Evolutionary conservation across 495 filamentous ascomycete species (phyloP), one percentile per base, ranked within the genome.

Genomic region (Aspergillus nanangensis): DNA sequence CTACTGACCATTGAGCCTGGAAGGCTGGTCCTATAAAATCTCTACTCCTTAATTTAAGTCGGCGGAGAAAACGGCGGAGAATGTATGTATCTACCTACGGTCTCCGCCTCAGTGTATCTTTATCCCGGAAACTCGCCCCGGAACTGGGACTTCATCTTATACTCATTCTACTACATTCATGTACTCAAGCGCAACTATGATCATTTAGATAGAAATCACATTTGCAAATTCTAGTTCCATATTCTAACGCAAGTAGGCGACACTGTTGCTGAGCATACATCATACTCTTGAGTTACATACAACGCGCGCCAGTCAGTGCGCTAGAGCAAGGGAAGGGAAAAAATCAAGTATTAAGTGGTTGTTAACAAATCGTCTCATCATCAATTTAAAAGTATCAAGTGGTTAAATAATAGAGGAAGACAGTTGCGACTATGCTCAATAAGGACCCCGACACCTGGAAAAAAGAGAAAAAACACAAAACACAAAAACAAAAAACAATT

Each of bases 1-100:
- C 76, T 90, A 18, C 66, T 98, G 54, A 92, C 93, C 66, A 76
- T 72, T 36, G 86, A 95, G 66, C 90, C 93, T 13, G 90, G 83
- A 14, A 74, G 83, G 41, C 66, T 97, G 38, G 81, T 97, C 37
- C 67, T 72, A 51, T 78, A 69, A 62, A 63, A 48, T 39, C 47
- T 31, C 20, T 25, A 47, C 17, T 22, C 36, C 44, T 11, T 21
- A 38, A 10, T 45, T 22, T 17, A 11, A 13, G 15, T 13, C 23
- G 9, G 43, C n/a, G n/a, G n/a, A n/a, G n/a, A n/a, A n/a, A n/a
- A n/a, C n/a, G n/a, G n/a, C n/a, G n/a, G n/a, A n/a, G n/a, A n/a
- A n/a, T n/a, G n/a, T n/a, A n/a, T n/a, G n/a, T n/a, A n/a, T n/a
- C n/a, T n/a, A n/a, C n/a, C n/a, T n/a, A n/a, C 11, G 25, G 25